Base-by-base conservation (phyloP, 73 alveolate species). In the Urostyla sp. region DNA sequence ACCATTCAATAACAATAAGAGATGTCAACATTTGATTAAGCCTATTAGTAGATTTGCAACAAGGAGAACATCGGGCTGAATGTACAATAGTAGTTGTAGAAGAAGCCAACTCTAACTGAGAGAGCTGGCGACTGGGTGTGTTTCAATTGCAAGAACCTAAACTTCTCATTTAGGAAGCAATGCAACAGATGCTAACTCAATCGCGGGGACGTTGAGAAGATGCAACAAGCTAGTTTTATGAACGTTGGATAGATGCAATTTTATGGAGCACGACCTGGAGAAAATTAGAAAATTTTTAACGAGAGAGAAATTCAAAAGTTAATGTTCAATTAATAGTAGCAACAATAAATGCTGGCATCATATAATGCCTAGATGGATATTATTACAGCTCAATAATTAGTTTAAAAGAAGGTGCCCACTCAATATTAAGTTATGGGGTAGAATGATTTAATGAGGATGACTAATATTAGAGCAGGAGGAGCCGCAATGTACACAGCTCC, bases 61-160 rank as follows among this genome's bases (percentile, higher is more conserved):
- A 55, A 55, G 46, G 72, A 55, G 72, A 55, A 55, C 31, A 21
- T 55, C 4, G 38, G 27, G 46, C 72, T 4, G 21, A 52, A 38
- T 45, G 5, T 30, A 1, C 46, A 67, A 38, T 15, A 35, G 15
- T 27, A 43, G 31, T 7, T 23, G 18, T 26, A 50, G 36, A 27
- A 34, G 5, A 83, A 83, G 44, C 89, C 83, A 10, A n/a, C n/a
- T n/a, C 46, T 81, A 44, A 50, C 78, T n/a, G 98, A 88, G 80
- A 87, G 98, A 84, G 92, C 82, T 53, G 99, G 99, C 45, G 99
- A 95, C 74, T 95, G 99, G 99, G 69, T 87, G 44, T 95, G 99
- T 57, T 76, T 63, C 43, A 45, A 85, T 35, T 95, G 99, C 67
- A 75, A 67, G n/a, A 95, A 95, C 55, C 76, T 95, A 45, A 95